Base-by-base conservation (phyloP, 106 monocot species). In the Platanthera guangdongensis region DNA sequence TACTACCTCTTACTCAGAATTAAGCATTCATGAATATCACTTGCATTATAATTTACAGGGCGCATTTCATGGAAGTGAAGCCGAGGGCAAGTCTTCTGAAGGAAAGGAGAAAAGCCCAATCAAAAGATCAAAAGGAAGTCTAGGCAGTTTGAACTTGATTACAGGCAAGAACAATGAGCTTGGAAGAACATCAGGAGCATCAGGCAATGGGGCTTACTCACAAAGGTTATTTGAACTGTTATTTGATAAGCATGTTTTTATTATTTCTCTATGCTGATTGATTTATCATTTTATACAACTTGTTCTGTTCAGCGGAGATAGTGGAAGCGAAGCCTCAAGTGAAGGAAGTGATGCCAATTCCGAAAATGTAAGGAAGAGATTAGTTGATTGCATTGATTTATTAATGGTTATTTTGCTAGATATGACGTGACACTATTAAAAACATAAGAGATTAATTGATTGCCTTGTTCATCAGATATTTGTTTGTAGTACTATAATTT, bases 281-380 rank as follows among this genome's bases (percentile, higher is more conserved):
- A 50, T 30, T 55, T 52, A 4, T n/a, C 8, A 1, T 68, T 72
- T 47, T 70, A 48, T 70, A 25, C 47, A 16, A 70, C 70, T 70
- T 70, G 70, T 15, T 15, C 47, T 70, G 70, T 88, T 73, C 81
- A 91, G 91, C 78, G 91, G 88, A 18, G 94, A 95, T 57, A 97
- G 93, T 83, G 91, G 82, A 83, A 97, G 87, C 81, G 96, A 93
- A 82, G 91, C 81, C 76, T 93, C 93, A 76, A 93, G 89, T 72
- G 93, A 89, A 84, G 95, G 95, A 83, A 97, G 96, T 86, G 96
- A 97, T 83, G 79, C 83, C 30, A 89, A 96, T 81, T 93, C 96
- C 75, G 91, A 96, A 68, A 96, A 90, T 83, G 96, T 93, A 75
- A 90, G 92, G 21, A n/a, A 6, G 22, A 19, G 6, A 47, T 50